Evolutionary conservation across 2,329 filamentous ascomycete species (phyloP).

Genomic region (Neonectria hederae): DNA sequence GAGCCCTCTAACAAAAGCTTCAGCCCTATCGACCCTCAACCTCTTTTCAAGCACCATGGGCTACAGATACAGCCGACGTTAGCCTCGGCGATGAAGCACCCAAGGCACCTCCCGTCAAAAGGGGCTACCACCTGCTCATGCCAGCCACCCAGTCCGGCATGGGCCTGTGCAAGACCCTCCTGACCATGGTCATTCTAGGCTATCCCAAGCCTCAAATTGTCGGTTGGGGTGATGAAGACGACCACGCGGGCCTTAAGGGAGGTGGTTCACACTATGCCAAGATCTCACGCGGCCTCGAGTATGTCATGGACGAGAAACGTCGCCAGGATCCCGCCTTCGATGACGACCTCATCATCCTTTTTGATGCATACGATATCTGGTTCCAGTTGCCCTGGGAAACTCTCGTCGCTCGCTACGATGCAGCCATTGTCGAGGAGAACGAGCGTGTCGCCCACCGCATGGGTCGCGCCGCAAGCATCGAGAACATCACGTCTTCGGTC

Average conservation of each 20-base stretch:
- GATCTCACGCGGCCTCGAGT: conserved; percentile 40
- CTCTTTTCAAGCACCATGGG: neutral
- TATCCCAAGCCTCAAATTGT: conserved; percentile 44
- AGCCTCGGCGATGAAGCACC: neutral
- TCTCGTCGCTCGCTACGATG: conserved; percentile 40
- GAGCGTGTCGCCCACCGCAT: conserved; percentile 35
- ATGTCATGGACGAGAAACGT: conserved; percentile 37
- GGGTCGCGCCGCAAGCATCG: conserved; percentile 35
- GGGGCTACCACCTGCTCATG: conserved; percentile 41
- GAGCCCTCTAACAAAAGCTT: neutral
- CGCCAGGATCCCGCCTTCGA: conserved; percentile 35
- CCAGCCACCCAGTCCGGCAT: conserved; percentile 38
- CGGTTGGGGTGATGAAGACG: conserved; percentile 39
- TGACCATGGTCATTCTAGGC: conserved; percentile 40
- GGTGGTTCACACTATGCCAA: conserved; percentile 45
- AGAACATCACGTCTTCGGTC: conserved; percentile 36
- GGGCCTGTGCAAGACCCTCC: conserved; percentile 46
- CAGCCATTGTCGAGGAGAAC: conserved; percentile 37
- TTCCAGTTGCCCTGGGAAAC: conserved; percentile 45
- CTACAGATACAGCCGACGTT: neutral
- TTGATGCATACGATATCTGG: conserved; percentile 48
- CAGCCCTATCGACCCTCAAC: neutral
- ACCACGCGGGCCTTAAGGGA: conserved; percentile 27
- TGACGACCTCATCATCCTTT: conserved; percentile 43
- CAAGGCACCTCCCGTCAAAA: neutral